Evolutionary conservation across 2,329 filamentous ascomycete genomes (phyloP).

Genomic region (Venturia asperata): DNA sequence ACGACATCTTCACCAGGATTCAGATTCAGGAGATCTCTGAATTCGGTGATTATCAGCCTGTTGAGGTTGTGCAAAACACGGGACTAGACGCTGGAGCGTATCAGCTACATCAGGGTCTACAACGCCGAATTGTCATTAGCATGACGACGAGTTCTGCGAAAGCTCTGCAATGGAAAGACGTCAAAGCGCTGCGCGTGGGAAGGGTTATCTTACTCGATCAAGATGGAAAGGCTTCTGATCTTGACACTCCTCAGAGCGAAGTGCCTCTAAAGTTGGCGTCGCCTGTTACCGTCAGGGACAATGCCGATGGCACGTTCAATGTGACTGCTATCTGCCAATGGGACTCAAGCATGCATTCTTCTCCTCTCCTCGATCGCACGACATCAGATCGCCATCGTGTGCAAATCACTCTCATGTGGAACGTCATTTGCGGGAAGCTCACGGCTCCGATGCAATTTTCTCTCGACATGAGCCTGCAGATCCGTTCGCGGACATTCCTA

Average conservation of each 20-base stretch:
- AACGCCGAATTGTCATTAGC: conserved; percentile 78
- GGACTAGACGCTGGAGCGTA: conserved; percentile 84
- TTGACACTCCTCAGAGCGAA: conserved; percentile 63
- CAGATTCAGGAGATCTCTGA: conserved; percentile 91
- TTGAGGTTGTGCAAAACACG: conserved; percentile 82
- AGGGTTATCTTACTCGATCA: conserved; percentile 77
- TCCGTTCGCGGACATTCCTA: conserved; percentile 75
- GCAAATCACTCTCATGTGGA: conserved; percentile 80
- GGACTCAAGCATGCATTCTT: conserved; percentile 91
- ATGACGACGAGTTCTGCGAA: conserved; percentile 90
- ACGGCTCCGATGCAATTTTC: conserved; percentile 84
- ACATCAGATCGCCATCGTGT: conserved; percentile 91
- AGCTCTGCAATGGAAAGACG: conserved; percentile 78
- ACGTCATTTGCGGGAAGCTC: conserved; percentile 73
- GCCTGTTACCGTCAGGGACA: conserved; percentile 71
- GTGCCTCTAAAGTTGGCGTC: conserved; percentile 70
- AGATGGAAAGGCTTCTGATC: conserved; percentile 74
- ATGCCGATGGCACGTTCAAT: conserved; percentile 82
- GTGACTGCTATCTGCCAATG: conserved; percentile 86
- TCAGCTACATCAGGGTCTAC: conserved; percentile 89
- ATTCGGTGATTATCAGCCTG: conserved; percentile 80
- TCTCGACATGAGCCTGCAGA: conserved; percentile 72
- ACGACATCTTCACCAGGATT: conserved; percentile 81
- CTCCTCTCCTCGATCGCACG: conserved; percentile 84
- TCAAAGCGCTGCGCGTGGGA: conserved; percentile 69